A percentile compares a stretch with the other conserved stretches of the same genome.
phyloP scores from a whole-genome alignment of 768 basidiomycete genomes.

The Suillus hirtellus region DNA sequence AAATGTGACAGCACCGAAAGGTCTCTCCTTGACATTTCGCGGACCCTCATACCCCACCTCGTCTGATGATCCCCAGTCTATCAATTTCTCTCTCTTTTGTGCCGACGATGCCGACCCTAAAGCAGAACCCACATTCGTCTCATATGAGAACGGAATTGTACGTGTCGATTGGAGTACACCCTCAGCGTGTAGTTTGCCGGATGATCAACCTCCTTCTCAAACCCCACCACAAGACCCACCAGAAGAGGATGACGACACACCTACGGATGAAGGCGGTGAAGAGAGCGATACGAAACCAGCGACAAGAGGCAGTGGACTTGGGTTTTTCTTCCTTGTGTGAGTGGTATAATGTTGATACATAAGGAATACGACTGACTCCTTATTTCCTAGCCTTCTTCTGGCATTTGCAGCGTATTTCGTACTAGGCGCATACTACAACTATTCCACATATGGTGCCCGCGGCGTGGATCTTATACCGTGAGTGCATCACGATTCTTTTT shows the following conservation, averaged over 20 bases:
- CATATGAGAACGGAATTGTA: constrained; percentile 58
- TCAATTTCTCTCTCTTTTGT: constrained; percentile 66
- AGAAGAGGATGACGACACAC: constrained; percentile 28
- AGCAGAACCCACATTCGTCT: constrained; percentile 39
- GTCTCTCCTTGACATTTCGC: constrained; percentile 54
- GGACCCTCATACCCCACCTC: constrained; percentile 63
- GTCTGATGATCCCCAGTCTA: constrained; percentile 49
- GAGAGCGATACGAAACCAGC: constrained; percentile 31
- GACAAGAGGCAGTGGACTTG: constrained; percentile 68
- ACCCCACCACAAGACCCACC: constrained; percentile 28
- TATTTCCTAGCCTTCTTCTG: constrained; percentile 52
- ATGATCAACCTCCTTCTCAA: constrained; percentile 20
- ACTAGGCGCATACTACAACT: constrained; percentile 86
- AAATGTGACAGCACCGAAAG: constrained; percentile 48
- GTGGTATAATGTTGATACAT: constrained; percentile 26
- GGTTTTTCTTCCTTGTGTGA: constrained; percentile 87
- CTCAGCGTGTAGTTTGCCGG: constrained; percentile 52
- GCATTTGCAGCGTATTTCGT: constrained; percentile 70
- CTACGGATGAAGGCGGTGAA: constrained; percentile 16
- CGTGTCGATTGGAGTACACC: constrained; percentile 63
- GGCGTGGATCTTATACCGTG: constrained; percentile 85
- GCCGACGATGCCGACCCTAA: constrained; percentile 43
- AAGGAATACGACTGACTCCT: constrained; percentile 8
- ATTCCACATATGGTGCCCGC: constrained; percentile 81
- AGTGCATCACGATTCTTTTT: constrained; percentile 33